Conservation (phyloP, 2,329 filamentous ascomycete species). For the Verticillium nubilum region DNA sequence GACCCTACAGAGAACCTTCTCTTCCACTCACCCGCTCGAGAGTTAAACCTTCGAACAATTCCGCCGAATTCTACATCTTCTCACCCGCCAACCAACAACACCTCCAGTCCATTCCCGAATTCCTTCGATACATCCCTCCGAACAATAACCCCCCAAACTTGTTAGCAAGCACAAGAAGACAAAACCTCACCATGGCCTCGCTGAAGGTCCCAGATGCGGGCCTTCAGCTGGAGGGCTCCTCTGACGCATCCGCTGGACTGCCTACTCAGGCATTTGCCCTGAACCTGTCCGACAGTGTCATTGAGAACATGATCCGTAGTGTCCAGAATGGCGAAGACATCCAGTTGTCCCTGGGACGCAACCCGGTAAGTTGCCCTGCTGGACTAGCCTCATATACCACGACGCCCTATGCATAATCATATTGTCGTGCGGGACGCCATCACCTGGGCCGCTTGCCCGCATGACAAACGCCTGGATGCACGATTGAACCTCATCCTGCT, state of each 20-base stretch:
- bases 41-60: background rate
- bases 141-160: background rate
- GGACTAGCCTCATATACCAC: background rate
- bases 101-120: background rate
- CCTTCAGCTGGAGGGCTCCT: constrained; percentile 48
- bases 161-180: background rate
- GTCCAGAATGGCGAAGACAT: constrained; percentile 51
- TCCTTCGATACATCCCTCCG: background rate
- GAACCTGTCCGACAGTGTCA: constrained; percentile 49
- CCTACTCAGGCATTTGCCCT: constrained; percentile 54
- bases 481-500: background rate
- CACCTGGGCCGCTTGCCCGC: background rate
- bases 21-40: background rate
- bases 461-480: background rate
- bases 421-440: background rate
- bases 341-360: constrained; percentile 50
- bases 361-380: constrained; percentile 45
- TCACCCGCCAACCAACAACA: background rate
- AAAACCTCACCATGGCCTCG: constrained; percentile 36
- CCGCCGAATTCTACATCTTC: background rate
- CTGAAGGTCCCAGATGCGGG: constrained; percentile 53
- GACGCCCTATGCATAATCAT: background rate
- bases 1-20: background rate
- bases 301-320: constrained; percentile 58
- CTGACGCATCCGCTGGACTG: constrained; percentile 22